Evolutionary conservation across 2,329 filamentous ascomycete species (phyloP), one percentile per base, ranked within the genome.

Genomic region (Paramyrothecium roridum): DNA sequence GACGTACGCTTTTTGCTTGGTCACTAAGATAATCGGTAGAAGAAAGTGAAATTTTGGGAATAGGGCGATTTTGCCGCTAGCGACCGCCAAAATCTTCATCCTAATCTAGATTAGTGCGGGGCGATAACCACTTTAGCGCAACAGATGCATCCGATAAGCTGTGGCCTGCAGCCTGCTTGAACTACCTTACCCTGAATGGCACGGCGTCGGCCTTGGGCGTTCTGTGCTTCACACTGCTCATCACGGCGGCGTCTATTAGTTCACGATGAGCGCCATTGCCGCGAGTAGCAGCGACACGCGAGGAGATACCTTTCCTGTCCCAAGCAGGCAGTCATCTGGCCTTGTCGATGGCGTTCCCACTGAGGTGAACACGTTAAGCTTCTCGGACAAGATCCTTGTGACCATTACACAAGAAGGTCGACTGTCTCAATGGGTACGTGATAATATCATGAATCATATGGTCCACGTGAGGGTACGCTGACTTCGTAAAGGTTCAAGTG

Each of bases 381-480:
- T 98, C 73, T 81, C 87, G 10, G 95, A 98, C 80, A 96, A 91
- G 73, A 91, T 99, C 64, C 76, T 99, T 64, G 78, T 99, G 59
- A 97, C 92, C 1, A 82, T 98, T 57, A 90, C 90, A 0, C 95
- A 98, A 74, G 84, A 88, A 58, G 93, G 93, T 8, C 84, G 88
- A 56, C 76, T 98, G 49, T 89, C 90, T 20, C 95, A 98, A 80
- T 99, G 95, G 95, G 92, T 97, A 78, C 53, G 76, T 69, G 26
- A 17, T 16, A n/a, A n/a, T n/a, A n/a, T n/a, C n/a, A n/a, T n/a
- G n/a, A n/a, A n/a, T n/a, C n/a, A n/a, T n/a, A n/a, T n/a, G n/a
- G n/a, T n/a, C n/a, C n/a, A n/a, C n/a, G n/a, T n/a, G n/a, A n/a
- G n/a, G n/a, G n/a, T n/a, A n/a, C n/a, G 11, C 58, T 65, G 16